These are phyloP conservation scores for Atalantia buxifolia DNA, from an alignment of 345 rosid species.

Conservation along the genomic window DNA sequence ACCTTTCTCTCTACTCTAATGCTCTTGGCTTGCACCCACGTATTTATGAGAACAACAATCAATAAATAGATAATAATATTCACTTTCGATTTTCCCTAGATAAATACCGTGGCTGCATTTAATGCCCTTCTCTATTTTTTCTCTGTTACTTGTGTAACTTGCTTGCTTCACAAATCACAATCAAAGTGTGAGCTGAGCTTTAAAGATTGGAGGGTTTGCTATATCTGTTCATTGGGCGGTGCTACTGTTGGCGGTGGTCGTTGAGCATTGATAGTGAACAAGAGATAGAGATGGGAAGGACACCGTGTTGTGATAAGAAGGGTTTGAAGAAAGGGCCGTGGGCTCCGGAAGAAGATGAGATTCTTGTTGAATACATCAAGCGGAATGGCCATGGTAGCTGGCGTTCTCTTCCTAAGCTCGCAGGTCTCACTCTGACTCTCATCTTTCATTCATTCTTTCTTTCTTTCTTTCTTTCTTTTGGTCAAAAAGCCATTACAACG, in stretches of 20 bases:
- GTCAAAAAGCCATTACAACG: too few relatives aligned
- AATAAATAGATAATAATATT: slow-evolving; percentile 1
- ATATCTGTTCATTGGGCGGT: neutral
- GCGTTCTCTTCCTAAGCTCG: slow-evolving; percentile 87
- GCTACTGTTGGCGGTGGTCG: neutral
- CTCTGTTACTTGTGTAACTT: neutral
- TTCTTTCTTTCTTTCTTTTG: neutral
- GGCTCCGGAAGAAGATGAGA: slow-evolving; percentile 92
- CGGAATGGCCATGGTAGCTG: slow-evolving; percentile 92
- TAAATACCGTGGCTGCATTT: slow-evolving; percentile 31
- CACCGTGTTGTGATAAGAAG: slow-evolving; percentile 81
- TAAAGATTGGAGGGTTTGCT: neutral
- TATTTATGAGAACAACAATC: slow-evolving; percentile 1
- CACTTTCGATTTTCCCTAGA: slow-evolving; percentile 33
- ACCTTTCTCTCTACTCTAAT: slow-evolving; percentile 13
- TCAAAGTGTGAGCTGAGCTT: neutral
- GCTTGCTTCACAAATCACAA: neutral
- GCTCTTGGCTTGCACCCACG: slow-evolving; percentile 11
- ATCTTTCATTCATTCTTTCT: slow-evolving; percentile 2
- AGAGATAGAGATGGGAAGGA: slow-evolving; percentile 64
- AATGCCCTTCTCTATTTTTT: slow-evolving; percentile 12
- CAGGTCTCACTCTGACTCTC: slow-evolving; percentile 36
- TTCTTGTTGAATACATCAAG: slow-evolving; percentile 66
- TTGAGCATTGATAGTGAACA: neutral
- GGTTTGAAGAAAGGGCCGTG: slow-evolving; percentile 97